A percentile compares a stretch with the other conserved stretches of the same genome.
phyloP scores from a whole-genome alignment of 345 rosid genomes.

The Linum usitatissimum region DNA sequence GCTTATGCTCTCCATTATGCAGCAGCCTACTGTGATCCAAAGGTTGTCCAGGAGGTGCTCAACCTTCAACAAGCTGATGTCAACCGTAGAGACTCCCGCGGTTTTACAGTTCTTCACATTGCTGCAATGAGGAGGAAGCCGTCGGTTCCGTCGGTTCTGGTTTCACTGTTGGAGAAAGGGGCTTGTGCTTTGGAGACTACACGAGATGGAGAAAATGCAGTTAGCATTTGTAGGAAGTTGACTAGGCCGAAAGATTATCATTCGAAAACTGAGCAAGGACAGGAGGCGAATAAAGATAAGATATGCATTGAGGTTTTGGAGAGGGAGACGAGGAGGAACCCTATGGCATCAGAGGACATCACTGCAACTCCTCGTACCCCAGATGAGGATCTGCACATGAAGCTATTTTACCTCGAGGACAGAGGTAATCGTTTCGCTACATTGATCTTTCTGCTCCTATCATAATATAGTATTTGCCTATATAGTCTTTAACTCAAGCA shows the following conservation, averaged over 20 bases:
- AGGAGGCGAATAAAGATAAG: slow-evolving; percentile 66
- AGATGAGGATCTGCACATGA: slow-evolving; percentile 80
- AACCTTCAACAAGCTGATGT: slow-evolving; percentile 56
- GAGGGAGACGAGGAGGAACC: slow-evolving; percentile 71
- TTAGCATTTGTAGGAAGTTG: slow-evolving; percentile 62
- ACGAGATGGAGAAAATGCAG: slow-evolving; percentile 69
- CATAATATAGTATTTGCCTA: too few relatives aligned
- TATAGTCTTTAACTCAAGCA: too few relatives aligned
- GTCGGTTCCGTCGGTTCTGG: slow-evolving; percentile 48
- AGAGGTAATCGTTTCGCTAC: slow-evolving; percentile 44
- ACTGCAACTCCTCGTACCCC: slow-evolving; percentile 36
- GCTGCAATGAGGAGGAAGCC: slow-evolving; percentile 92
- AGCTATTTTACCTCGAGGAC: slow-evolving; percentile 76
- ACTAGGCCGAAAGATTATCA: slow-evolving; percentile 85
- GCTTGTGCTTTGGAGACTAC: slow-evolving; percentile 64
- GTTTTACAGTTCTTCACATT: slow-evolving; percentile 76
- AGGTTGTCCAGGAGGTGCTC: slow-evolving; percentile 73
- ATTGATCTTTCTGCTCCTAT: too few relatives aligned
- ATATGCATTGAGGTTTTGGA: slow-evolving; percentile 78
- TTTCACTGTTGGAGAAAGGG: slow-evolving; percentile 59
- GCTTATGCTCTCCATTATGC: slow-evolving; percentile 84
- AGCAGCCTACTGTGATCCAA: slow-evolving; percentile 87
- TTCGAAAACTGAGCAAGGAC: slow-evolving; percentile 60
- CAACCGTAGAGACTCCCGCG: slow-evolving; percentile 58
- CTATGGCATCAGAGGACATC: slow-evolving; percentile 35